These are phyloP conservation scores for Ophiostoma populinum DNA, from an alignment of 2,329 filamentous ascomycete species.

Conservation along the genomic window DNA sequence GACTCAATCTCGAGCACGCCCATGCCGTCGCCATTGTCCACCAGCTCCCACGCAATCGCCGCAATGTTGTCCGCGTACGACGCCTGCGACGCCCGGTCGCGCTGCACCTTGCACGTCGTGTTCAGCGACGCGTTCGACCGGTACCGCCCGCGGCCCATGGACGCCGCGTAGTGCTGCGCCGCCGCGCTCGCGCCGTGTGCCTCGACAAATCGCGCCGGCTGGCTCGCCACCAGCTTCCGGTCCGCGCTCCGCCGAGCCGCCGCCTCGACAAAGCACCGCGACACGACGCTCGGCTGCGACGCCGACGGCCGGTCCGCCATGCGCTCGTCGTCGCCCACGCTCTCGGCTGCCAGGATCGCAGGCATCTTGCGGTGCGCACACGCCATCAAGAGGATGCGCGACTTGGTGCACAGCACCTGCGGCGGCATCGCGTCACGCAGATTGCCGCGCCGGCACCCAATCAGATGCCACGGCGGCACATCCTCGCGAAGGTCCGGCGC, in stretches of 20 bases:
- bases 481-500: slow-evolving; percentile 16
- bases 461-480: slow-evolving; percentile 16
- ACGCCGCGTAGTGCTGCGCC: slow-evolving; percentile 11
- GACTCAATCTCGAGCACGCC: slow-evolving; percentile 15
- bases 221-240: slow-evolving; percentile 16
- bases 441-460: slow-evolving; percentile 16
- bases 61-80: slow-evolving; percentile 17
- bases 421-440: slow-evolving; percentile 14
- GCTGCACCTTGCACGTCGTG: slow-evolving; percentile 6
- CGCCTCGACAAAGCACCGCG: slow-evolving; percentile 14
- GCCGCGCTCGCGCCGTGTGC: slow-evolving; percentile 12
- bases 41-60: slow-evolving; percentile 17
- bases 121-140: slow-evolving; percentile 14
- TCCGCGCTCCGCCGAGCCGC: slow-evolving; percentile 16
- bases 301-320: slow-evolving; percentile 1
- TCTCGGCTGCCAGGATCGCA: slow-evolving; percentile 7
- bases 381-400: slow-evolving; percentile 6
- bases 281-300: slow-evolving; percentile 10
- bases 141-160: slow-evolving; percentile 16
- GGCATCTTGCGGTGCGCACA: slow-evolving; percentile 6
- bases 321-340: slow-evolving; percentile 3
- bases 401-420: slow-evolving; percentile 14
- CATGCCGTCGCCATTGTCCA: slow-evolving; percentile 14
- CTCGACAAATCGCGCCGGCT: slow-evolving; percentile 12
- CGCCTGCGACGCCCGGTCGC: slow-evolving; percentile 7